phyloP scores from a whole-genome alignment of 768 basidiomycete species.

The Lactifluus pinguis region DNA sequence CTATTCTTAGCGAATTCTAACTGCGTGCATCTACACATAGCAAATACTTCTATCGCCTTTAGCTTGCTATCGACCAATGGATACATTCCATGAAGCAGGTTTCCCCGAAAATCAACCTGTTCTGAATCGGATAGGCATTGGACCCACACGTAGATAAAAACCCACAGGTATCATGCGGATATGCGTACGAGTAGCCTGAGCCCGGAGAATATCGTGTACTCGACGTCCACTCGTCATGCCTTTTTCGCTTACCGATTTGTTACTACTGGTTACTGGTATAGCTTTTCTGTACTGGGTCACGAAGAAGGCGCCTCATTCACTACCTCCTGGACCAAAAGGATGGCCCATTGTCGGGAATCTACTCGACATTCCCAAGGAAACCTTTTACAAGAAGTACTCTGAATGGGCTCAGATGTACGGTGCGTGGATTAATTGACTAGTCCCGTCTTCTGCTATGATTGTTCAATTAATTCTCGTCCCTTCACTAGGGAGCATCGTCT shows the following conservation, averaged over 20 bases:
- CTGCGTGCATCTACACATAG: not conserved
- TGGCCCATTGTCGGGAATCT: constrained; percentile 5
- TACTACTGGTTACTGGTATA: not conserved
- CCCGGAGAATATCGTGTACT: not conserved
- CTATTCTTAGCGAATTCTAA: too few species aligned
- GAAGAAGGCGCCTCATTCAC: not conserved
- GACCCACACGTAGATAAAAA: not conserved
- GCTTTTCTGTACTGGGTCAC: not conserved
- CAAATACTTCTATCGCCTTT: not conserved
- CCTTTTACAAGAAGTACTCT: not conserved
- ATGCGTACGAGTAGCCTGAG: not conserved
- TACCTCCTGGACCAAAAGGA: constrained; percentile 8
- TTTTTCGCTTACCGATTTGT: not conserved
- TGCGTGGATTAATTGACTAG: not conserved
- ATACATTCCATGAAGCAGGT: not conserved
- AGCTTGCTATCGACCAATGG: not conserved
- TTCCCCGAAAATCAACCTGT: not conserved
- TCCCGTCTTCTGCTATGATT: not conserved
- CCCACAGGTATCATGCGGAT: not conserved
- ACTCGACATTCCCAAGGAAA: not conserved
- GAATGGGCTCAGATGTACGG: constrained; percentile 5
- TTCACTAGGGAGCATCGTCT: not conserved
- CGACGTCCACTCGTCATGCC: not conserved
- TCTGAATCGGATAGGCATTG: not conserved
- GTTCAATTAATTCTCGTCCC: not conserved